Evolutionary conservation across 495 filamentous ascomycete genomes (phyloP).

Genomic region (Penicillium paradoxum): DNA sequence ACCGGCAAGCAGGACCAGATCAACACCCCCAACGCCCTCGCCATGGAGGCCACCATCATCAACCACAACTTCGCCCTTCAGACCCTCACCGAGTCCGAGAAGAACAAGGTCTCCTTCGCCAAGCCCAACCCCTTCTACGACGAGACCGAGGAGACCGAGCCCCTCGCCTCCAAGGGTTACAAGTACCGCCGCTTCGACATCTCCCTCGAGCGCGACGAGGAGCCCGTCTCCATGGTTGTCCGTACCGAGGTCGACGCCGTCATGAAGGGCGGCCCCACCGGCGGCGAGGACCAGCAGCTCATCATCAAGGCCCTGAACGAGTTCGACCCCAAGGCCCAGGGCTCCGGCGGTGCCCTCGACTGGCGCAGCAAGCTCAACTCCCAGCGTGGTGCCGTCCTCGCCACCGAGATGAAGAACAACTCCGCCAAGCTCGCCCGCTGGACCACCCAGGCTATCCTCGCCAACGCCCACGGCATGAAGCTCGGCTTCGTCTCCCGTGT

Average conservation of each 20-base stretch:
- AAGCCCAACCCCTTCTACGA: slow-evolving; percentile 98
- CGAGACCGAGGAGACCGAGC: slow-evolving; percentile 83
- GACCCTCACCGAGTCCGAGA: slow-evolving; percentile 76
- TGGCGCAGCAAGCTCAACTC: slow-evolving; percentile 91
- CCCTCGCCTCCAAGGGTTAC: slow-evolving; percentile 92
- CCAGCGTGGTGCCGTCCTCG: slow-evolving; percentile 92
- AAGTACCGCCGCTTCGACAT: slow-evolving; percentile 97
- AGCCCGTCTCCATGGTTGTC: slow-evolving; percentile 86
- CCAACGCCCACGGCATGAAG: slow-evolving; percentile 96
- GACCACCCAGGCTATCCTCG: slow-evolving; percentile 93
- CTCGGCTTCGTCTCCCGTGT: slow-evolving; percentile 95
- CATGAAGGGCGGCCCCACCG: slow-evolving; percentile 81
- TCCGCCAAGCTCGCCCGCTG: slow-evolving; percentile 94
- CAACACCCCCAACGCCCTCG: slow-evolving; percentile 84
- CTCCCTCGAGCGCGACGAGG: slow-evolving; percentile 82
- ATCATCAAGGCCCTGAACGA: slow-evolving; percentile 97
- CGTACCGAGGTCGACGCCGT: slow-evolving; percentile 95
- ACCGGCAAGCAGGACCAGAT: slow-evolving; percentile 78
- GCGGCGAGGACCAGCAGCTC: slow-evolving; percentile 80
- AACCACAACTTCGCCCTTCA: slow-evolving; percentile 99
- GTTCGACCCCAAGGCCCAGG: slow-evolving; percentile 96
- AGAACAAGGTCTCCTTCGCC: slow-evolving; percentile 70
- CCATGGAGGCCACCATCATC: slow-evolving; percentile 97
- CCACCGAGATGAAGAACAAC: slow-evolving; percentile 99
- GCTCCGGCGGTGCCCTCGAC: slow-evolving; percentile 87